phyloP scores from a whole-genome alignment of 176 grass and related monocot species.

The Carex pumila region DNA sequence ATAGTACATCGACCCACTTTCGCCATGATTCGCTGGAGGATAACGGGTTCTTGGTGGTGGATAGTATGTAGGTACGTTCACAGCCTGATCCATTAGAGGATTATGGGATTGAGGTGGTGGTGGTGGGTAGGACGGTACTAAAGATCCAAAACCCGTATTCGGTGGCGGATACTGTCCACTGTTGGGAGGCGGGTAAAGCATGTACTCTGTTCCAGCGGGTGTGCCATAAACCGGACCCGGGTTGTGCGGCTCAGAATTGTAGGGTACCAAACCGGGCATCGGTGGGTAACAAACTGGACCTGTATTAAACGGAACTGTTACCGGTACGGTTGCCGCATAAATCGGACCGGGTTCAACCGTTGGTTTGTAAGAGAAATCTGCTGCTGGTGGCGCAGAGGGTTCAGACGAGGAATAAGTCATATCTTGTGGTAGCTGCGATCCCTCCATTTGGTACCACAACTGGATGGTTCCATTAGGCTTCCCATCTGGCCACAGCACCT shows the following conservation, averaged over 20 bases:
- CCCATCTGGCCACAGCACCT: constrained; percentile 40
- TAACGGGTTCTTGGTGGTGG: constrained; percentile 16
- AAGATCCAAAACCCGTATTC: background rate
- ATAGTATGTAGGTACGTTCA: constrained; percentile 23
- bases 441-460: constrained; percentile 20
- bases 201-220: background rate
- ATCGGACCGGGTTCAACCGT: background rate
- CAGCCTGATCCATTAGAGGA: background rate
- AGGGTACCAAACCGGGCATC: background rate
- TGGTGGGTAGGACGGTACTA: constrained; percentile 19
- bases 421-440: constrained; percentile 9
- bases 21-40: background rate
- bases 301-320: background rate
- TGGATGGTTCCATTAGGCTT: constrained; percentile 56
- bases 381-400: background rate
- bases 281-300: background rate
- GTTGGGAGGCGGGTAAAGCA: background rate
- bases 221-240: background rate
- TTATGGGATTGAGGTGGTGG: constrained; percentile 7
- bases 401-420: background rate
- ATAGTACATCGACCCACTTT: constrained; percentile 5
- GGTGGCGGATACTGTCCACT: background rate
- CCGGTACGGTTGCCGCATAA: constrained; percentile 8
- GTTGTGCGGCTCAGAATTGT: background rate
- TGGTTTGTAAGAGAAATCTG: constrained; percentile 16